Evolutionary conservation across 208 protist genomes (phyloP).

Genomic region (Naegleria gruberi): DNA sequence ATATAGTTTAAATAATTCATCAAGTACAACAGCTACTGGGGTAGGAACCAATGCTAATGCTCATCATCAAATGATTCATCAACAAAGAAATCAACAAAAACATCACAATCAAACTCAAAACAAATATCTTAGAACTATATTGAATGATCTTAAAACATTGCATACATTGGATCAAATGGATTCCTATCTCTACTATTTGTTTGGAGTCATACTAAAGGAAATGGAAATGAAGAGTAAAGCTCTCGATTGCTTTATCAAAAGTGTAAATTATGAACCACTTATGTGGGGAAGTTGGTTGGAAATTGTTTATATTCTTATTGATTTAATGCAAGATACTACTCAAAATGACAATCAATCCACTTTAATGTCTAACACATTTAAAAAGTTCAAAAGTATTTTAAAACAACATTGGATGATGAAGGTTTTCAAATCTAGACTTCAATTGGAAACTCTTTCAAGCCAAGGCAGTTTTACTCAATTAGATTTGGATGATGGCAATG

Average conservation of each 20-base stretch:
- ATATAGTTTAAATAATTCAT: conserved; percentile 4
- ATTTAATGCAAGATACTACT: background rate
- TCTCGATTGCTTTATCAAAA: background rate
- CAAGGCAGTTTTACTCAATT: background rate
- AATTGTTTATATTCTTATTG: background rate
- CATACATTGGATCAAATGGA: background rate
- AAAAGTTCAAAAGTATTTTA: background rate
- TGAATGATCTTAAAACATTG: background rate
- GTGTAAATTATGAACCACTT: background rate
- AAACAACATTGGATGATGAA: conserved; percentile 6
- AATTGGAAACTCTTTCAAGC: background rate
- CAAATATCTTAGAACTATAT: background rate
- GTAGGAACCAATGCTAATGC: background rate
- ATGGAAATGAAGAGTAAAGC: background rate
- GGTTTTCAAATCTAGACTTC: background rate
- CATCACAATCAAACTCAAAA: background rate
- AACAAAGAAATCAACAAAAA: background rate
- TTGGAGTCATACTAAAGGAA: background rate
- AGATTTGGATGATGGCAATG: background rate
- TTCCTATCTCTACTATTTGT: background rate
- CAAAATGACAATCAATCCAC: background rate
- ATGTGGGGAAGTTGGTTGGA: background rate
- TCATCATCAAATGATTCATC: background rate
- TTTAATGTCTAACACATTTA: background rate
- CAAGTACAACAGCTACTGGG: background rate